Evolutionary conservation across 352 stramenopile species (phyloP), one percentile per base, ranked within the genome.

Genomic region (Phytophthora multivora): DNA sequence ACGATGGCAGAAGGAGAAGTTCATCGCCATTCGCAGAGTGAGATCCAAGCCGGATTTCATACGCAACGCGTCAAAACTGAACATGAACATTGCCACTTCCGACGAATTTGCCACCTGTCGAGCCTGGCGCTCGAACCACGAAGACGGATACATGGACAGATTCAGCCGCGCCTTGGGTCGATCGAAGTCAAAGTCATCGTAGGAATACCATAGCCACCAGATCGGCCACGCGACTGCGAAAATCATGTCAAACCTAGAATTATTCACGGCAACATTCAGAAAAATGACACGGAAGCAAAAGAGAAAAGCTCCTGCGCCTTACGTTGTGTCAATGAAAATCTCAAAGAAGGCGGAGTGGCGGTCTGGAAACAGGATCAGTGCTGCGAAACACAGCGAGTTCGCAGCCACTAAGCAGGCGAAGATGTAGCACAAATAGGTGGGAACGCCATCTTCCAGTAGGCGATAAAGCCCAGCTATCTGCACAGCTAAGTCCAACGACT

Each of bases 61-160:
- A 1, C 58, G 65, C 4, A 73, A 50, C 9, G 53, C 49, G 19
- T 73, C 65, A 19, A 69, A 73, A 19, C 59, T 68, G 26, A 61
- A 42, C 11, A 51, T 38, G 38, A 73, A 73, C 8, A 36, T 38
- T 11, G 65, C 54, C 28, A 51, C 33, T 23, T 73, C 46, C 2
- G 42, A 53, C 2, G 52, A 42, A 28, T 73, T 58, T 1, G 65
- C 30, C 41, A 43, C 50, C 11, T 31, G 36, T 2, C 65, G 65
- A 16, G 48, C 53, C 16, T 58, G 31, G 5, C 60, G 45, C 18
- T 69, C 48, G 19, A 62, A 66, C 31, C 28, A 57, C 9, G 30
- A 33, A 12, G 23, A 4, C 7, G 31, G 46, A 15, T 58, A 57
- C 30, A 57, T 41, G 1, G 41, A 6, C 21, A 62, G 36, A n/a